Base-by-base conservation (phyloP, 805 yeast species). In the Kockiozyma suomiensis region DNA sequence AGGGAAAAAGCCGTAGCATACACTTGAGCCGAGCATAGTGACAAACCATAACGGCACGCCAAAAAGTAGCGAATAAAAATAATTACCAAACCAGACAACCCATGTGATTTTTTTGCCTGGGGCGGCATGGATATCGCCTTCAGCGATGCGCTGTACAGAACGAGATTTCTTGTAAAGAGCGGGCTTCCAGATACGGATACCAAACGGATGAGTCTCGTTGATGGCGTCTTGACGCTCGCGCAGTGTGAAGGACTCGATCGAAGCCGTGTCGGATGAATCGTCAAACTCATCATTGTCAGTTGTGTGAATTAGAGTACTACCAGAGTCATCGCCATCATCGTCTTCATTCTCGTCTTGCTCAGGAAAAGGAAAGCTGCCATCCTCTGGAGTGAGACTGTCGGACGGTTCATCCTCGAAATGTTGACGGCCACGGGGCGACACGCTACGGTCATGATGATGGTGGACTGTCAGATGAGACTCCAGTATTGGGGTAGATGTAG, bases 161-260 rank as follows among this genome's bases (percentile, higher is more conserved):
- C 99, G 85, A 60, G 82, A 82, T 73, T 94, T 94, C 73, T 94
- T 94, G 75, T 94, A 94, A 57, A 94, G 78, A 1, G 98, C 97
- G 1, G 99, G 99, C 71, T 94, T 94, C 99, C 99, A 94, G 69
- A 94, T 90, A 73, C 97, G 87, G 48, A 94, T 93, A 80, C 99
- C 99, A 70, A 94, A 94, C 0, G 99, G 99, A 77, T 94, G 99
- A 3, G 97, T 91, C 54, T 88, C 85, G 71, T 94, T 94, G 71
- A 94, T 94, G 15, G 99, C 99, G 68, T 89, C 92, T 74, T 94
- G 99, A 66, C 97, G 85, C 67, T 92, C 97, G 61, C 94, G 80
- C 56, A 93, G 79, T 3, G 97, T 94, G 71, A 88, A 86, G 4
- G 96, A 87, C 73, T 93, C 97, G 28, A 83, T 71, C 0, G 96